A percentile compares a stretch with the other conserved stretches of the same genome.
phyloP scores from a whole-genome alignment of 768 basidiomycete species.

The Punctularia strigosozonata region DNA sequence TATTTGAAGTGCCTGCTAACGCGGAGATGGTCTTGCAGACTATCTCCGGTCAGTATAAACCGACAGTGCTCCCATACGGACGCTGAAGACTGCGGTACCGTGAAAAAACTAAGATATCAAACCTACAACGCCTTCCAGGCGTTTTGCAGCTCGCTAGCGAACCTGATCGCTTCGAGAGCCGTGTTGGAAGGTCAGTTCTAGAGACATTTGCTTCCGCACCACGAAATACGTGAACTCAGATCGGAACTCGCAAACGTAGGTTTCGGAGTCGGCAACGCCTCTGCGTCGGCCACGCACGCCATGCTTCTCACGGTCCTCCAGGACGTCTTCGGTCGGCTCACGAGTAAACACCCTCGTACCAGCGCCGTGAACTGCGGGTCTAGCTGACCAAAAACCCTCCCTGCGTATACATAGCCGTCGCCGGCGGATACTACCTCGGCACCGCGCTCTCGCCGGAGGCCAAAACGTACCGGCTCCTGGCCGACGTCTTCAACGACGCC shows the following conservation, averaged over 20 bases:
- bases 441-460: slow-evolving; percentile 59
- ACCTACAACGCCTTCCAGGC: slow-evolving; percentile 55
- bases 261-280: slow-evolving; percentile 59
- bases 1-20: too few relatives aligned
- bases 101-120: slow-evolving; percentile 37
- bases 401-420: slow-evolving; percentile 37
- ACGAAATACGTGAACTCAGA: neutral
- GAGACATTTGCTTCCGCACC: neutral
- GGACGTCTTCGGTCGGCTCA: slow-evolving; percentile 50
- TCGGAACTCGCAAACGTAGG: slow-evolving; percentile 21
- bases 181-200: slow-evolving; percentile 43
- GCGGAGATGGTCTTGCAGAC: slow-evolving; percentile 29
- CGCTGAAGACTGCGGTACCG: too few relatives aligned
- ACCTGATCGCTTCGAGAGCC: slow-evolving; percentile 53
- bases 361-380: neutral
- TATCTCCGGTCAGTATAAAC: slow-evolving; percentile 34
- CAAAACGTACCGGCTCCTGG: slow-evolving; percentile 56
- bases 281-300: slow-evolving; percentile 54
- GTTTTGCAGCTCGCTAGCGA: slow-evolving; percentile 56
- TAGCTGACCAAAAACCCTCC: neutral
- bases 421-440: slow-evolving; percentile 49
- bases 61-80: too few relatives aligned
- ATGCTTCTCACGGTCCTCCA: slow-evolving; percentile 54
- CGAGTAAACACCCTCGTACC: slow-evolving; percentile 32
- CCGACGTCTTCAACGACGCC: slow-evolving; percentile 54